Percentiles rank a stretch among this genome's conserved stretches.
These are phyloP conservation scores for Ophiostoma montium DNA, from an alignment of 2,329 filamentous ascomycete genomes.

Conservation along the genomic window DNA sequence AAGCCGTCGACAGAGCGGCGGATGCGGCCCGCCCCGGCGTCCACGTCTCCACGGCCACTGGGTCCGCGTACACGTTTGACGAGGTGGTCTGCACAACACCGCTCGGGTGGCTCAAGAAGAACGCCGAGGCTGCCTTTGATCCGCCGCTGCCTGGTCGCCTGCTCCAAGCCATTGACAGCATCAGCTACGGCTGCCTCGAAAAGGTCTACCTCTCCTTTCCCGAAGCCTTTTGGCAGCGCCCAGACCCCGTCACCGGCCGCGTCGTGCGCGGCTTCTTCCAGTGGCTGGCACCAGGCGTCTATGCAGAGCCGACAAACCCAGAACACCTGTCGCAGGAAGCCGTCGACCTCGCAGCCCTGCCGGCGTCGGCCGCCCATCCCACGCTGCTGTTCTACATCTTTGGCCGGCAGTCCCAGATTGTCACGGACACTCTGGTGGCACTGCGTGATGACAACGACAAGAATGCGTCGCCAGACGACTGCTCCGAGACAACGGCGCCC, in stretches of 20 bases:
- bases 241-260: conserved; percentile 23
- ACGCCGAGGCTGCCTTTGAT: conserved; percentile 40
- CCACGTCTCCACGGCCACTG: conserved; percentile 31
- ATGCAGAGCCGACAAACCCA: conserved; percentile 48
- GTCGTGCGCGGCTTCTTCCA: conserved; percentile 55
- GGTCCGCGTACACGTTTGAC: conserved; percentile 40
- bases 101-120: conserved; percentile 53
- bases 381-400: conserved; percentile 76
- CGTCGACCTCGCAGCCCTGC: conserved; percentile 60
- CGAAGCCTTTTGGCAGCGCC: conserved; percentile 53
- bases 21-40: conserved; percentile 19
- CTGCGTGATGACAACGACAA: conserved; percentile 19
- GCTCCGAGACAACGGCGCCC: conserved; percentile 14
- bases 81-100: conserved; percentile 55
- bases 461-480: neutral
- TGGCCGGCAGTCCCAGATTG: conserved; percentile 43
- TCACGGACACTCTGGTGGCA: conserved; percentile 32
- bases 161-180: conserved; percentile 44
- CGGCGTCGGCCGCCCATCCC: conserved; percentile 46
- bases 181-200: conserved; percentile 57
- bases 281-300: conserved; percentile 54
- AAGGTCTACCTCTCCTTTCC: conserved; percentile 56
- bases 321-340: conserved; percentile 60
- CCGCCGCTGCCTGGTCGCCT: conserved; percentile 44
- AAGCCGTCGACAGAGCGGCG: conserved; percentile 4